Percentiles rank a stretch among this genome's conserved stretches.
phyloP scores from a whole-genome alignment of 768 basidiomycete genomes.

The Suillus placidus region DNA sequence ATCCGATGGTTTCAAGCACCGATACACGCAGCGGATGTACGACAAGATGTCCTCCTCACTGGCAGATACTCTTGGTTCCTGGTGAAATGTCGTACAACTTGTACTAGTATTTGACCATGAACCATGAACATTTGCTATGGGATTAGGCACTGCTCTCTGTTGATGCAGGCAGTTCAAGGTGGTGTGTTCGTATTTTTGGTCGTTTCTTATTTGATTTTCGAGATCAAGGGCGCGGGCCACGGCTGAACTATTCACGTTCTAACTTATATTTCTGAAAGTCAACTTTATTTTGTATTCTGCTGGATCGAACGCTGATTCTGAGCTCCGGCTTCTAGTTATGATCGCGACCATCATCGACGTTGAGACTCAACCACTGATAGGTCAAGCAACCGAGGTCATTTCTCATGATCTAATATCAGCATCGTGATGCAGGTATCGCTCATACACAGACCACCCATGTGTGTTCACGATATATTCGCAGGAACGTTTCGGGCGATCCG shows the following conservation, averaged over 20 bases:
- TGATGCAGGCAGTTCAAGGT: not conserved
- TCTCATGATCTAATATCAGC: not conserved
- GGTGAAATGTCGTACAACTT: too few relatives aligned
- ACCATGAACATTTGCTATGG: not conserved
- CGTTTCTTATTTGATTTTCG: too few relatives aligned
- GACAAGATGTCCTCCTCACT: not conserved
- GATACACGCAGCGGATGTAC: not conserved
- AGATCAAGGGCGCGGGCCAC: too few relatives aligned
- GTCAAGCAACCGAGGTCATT: not conserved
- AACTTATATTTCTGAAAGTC: too few relatives aligned
- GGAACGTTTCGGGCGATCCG: too few relatives aligned
- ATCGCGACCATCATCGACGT: not conserved
- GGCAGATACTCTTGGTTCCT: not conserved
- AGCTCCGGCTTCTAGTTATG: not conserved
- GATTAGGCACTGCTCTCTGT: not conserved
- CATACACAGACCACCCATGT: not conserved
- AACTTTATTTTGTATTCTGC: too few relatives aligned
- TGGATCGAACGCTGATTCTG: not conserved
- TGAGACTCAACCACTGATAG: not conserved
- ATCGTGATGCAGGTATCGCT: not conserved
- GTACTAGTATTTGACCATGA: not conserved
- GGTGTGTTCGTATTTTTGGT: too few relatives aligned
- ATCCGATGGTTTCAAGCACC: not conserved
- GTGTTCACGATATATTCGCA: not conserved
- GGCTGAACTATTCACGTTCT: too few relatives aligned